A percentile compares a stretch with the other conserved stretches of the same genome.
Evolutionary conservation across 2,329 filamentous ascomycete genomes (phyloP).

Genomic region (Domatiomyces catenatus): DNA sequence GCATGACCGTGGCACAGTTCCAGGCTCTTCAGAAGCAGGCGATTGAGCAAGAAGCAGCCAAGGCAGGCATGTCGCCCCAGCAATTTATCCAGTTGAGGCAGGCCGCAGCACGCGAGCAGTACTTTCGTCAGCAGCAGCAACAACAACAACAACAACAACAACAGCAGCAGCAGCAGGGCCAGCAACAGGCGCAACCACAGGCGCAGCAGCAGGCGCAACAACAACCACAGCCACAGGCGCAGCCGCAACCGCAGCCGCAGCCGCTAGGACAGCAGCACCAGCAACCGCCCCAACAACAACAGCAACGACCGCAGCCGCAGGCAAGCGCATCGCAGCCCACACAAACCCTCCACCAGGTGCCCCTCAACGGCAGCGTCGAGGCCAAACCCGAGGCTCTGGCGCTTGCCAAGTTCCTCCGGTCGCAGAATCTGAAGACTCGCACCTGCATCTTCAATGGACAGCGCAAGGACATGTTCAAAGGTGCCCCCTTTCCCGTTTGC

Average conservation of each 20-base stretch:
- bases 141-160: conserved; percentile 18
- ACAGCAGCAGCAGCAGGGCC: conserved; percentile 24
- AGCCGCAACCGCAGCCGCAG: conserved; percentile 21
- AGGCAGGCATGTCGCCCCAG: conserved; percentile 38
- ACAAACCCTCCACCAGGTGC: conserved; percentile 30
- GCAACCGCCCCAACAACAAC: conserved; percentile 17
- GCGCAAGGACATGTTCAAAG: conserved; percentile 95
- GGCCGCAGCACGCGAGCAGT: conserved; percentile 26
- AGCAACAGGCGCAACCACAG: too few relatives aligned
- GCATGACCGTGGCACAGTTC: conserved; percentile 74
- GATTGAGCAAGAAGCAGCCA: conserved; percentile 32
- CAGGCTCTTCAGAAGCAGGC: conserved; percentile 36
- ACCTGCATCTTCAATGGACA: conserved; percentile 92
- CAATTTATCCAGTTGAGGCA: conserved; percentile 31
- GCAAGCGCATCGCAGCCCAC: conserved; percentile 13
- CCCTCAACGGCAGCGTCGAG: conserved; percentile 38
- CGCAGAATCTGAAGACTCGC: conserved; percentile 72
- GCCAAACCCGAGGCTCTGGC: conserved; percentile 80
- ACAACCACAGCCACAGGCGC: conserved; percentile 25
- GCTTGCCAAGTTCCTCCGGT: conserved; percentile 71
- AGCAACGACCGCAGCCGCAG: conserved; percentile 13
- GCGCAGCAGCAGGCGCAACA: conserved; percentile 28
- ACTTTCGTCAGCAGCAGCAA: conserved; percentile 24
- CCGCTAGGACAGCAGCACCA: conserved; percentile 15
- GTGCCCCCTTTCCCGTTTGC: conserved; percentile 32